These are phyloP conservation scores for Komagataella pseudopastoris DNA, from an alignment of 805 yeast genomes.

Conservation along the genomic window DNA sequence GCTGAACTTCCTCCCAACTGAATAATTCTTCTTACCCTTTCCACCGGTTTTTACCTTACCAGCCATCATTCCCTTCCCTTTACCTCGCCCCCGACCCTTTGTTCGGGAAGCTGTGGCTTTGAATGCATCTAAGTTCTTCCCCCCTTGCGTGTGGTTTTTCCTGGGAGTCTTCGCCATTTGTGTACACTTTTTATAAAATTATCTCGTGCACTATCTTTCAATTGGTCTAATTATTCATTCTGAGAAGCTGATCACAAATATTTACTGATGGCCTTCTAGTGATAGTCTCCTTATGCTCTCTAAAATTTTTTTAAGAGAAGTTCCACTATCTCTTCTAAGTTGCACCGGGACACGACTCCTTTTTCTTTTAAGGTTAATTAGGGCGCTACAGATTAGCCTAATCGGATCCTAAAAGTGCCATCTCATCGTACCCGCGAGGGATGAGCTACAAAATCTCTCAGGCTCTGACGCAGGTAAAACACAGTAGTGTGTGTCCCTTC, in stretches of 20 bases:
- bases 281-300: neutral
- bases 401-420: neutral
- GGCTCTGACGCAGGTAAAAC: neutral
- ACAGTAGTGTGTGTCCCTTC: neutral
- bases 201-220: neutral
- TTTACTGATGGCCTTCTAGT: neutral
- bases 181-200: neutral
- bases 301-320: no score
- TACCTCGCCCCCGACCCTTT: neutral
- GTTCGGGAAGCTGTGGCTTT: neutral
- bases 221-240: neutral
- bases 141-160: neutral
- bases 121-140: neutral
- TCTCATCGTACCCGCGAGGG: neutral
- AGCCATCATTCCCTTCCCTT: neutral
- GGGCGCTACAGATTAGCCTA: neutral
- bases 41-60: neutral
- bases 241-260: neutral
- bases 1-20: constrained; percentile 8
- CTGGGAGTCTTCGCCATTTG: neutral
- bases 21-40: neutral
- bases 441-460: neutral
- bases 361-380: neutral
- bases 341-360: neutral
- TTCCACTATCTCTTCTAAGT: neutral